phyloP scores from a whole-genome alignment of 305 asterid species.

The Lippia alba region DNA sequence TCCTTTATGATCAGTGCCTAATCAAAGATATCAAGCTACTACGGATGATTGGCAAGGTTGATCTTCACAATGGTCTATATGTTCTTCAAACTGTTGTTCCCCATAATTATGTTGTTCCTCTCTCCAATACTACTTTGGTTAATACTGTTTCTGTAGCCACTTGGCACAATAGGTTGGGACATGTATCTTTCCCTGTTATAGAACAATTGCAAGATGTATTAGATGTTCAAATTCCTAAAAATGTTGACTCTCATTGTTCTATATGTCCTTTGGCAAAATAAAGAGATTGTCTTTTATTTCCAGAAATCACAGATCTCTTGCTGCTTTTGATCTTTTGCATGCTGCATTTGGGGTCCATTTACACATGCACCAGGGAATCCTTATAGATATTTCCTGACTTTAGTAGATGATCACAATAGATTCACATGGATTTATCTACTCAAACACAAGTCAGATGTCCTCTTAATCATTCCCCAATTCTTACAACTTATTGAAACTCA shows the following conservation, averaged over 20 bases:
- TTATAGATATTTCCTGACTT: too few relatives aligned
- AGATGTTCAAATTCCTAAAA: too few relatives aligned
- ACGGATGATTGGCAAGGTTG: neutral
- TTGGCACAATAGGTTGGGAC: neutral
- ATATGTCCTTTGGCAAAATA: too few relatives aligned
- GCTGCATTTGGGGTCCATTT: constrained; percentile 18
- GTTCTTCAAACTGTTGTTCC: neutral
- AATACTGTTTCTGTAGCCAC: too few relatives aligned
- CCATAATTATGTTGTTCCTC: too few relatives aligned
- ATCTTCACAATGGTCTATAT: neutral
- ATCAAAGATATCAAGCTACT: neutral
- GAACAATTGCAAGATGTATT: neutral
- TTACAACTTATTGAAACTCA: neutral
- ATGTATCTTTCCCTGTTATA: too few relatives aligned
- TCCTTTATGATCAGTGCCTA: neutral
- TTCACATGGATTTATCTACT: neutral
- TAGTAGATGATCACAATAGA: neutral
- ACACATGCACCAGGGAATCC: neutral
- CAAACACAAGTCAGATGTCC: too few relatives aligned
- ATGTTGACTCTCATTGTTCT: too few relatives aligned
- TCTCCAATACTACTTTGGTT: too few relatives aligned
- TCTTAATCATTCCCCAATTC: neutral
- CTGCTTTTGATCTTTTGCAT: neutral
- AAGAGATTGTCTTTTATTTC: neutral
- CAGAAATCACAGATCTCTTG: neutral